A percentile compares a stretch with the other conserved stretches of the same genome.
phyloP scores from a whole-genome alignment of 2,329 filamentous ascomycete genomes.

The Monosporascus sp. region DNA sequence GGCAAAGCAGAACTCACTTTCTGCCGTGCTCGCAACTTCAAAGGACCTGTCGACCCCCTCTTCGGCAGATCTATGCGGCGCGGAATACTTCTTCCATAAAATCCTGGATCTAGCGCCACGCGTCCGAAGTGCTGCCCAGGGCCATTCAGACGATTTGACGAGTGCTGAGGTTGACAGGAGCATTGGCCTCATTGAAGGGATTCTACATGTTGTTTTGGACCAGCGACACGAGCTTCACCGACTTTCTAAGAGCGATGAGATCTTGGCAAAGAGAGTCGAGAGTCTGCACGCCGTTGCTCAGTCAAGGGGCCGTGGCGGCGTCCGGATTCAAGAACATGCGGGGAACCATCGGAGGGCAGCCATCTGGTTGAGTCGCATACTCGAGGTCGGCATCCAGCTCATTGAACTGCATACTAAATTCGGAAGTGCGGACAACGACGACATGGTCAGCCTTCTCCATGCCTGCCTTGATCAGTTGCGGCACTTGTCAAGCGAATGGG shows the following conservation, averaged over 20 bases:
- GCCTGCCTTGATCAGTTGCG: conserved; percentile 45
- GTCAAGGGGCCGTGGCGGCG: conserved; percentile 11
- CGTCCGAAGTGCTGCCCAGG: conserved; percentile 59
- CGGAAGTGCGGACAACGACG: conserved; percentile 44
- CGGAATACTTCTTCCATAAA: conserved; percentile 74
- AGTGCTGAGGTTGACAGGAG: conserved; percentile 73
- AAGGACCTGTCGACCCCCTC: conserved; percentile 31
- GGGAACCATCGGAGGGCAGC: conserved; percentile 25
- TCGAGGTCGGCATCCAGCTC: conserved; percentile 57
- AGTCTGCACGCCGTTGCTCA: conserved; percentile 31
- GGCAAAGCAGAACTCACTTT: conserved; percentile 64
- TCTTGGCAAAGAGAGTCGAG: conserved; percentile 31
- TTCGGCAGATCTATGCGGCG: conserved; percentile 29
- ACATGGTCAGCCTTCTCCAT: conserved; percentile 39
- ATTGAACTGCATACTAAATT: conserved; percentile 63
- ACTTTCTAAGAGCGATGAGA: conserved; percentile 30
- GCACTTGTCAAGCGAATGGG: conserved; percentile 35
- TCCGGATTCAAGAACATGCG: conserved; percentile 12
- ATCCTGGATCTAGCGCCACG: conserved; percentile 67
- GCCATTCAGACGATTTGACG: conserved; percentile 81
- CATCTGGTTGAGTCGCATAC: conserved; percentile 64
- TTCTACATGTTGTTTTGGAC: conserved; percentile 59
- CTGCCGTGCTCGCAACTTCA: conserved; percentile 60
- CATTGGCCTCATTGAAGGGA: conserved; percentile 79
- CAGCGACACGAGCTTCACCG: conserved; percentile 51